Base-by-base conservation (phyloP, 2,329 filamentous ascomycete genomes). In the Penicillium sumatraense region DNA sequence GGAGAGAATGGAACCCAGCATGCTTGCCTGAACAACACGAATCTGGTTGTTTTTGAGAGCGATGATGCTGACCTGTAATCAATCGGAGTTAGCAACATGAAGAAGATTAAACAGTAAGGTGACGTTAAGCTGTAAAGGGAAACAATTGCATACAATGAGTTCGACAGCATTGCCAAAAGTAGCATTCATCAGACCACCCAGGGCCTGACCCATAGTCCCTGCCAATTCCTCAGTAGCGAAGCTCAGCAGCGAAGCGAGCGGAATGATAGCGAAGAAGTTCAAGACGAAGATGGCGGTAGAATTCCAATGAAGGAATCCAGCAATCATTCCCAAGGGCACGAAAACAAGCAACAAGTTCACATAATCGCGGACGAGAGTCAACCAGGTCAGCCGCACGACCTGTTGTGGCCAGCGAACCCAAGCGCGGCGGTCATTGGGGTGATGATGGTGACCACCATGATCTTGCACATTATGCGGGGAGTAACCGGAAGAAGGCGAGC, bases 21-120 rank as follows among this genome's bases (percentile, higher is more conserved):
- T 98, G 61, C 91, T 96, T 18, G 93, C 89, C 78, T 98, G 95
- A n/a, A 98, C 93, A 62, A 98, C 93, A 67, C 93, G 88, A 70
- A 97, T 96, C 77, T 98, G 89, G 60, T 87, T 86, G 65, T 95
- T 86, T 62, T 81, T 86, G 42, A 99, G 83, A 16, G 95, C 95
- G 61, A 98, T 89, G 65, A 98, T 93, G 72, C 91, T 96, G 71
- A 96, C 90, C 90, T 93, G 14, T 24, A 9, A 49, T 47, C 44
- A 2, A 53, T 21, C 29, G 26, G 31, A 5, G 44, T 58, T 26
- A 82, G 60, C 73, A 89, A 29, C 38, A 23, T n/a, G 38, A 9
- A 8, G 10, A 27, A 13, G n/a, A n/a, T 26, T 3, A 44, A 26
- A 26, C n/a, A 27, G n/a, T 5, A n/a, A 8, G 3, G 14, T n/a